Base-by-base conservation (phyloP, 2,329 filamentous ascomycete genomes). In the Aspergillus fischeri region DNA sequence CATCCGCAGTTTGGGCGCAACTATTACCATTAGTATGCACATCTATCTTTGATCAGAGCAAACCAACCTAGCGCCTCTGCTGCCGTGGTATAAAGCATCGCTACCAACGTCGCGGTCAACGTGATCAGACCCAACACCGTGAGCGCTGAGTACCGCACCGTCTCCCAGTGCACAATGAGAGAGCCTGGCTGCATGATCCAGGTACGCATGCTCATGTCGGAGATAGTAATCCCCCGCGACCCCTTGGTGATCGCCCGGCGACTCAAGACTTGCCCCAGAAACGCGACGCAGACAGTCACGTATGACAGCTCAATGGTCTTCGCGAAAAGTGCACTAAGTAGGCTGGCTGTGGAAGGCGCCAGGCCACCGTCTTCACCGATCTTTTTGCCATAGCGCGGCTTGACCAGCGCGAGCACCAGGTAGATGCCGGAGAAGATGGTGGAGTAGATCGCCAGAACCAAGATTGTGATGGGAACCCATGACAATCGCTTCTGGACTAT, bases 261-360 rank as follows among this genome's bases (percentile, higher is more conserved):
- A n/a, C 84, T 91, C 17, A 93, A 74, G 0, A 89, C 82, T 69
- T 94, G 90, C 0, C 90, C 90, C 0, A 92, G 70, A 54, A 89
- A 89, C 0, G 87, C 83, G 1, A 92, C 87, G 59, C 91, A 89
- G 0, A 90, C 86, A 0, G 89, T 91, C 3, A 91, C 88, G 66
- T 92, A 93, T 0, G 87, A 86, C 61, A 92, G 69, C 72, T 93
- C 90, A 50, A 92, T 90, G 0, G 87, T 83, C 72, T 92, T 93
- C 7, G 90, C 88, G 38, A 91, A 76, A 2, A 91, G 73, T 0
- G 88, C 83, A n/a, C 84, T 86, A 0, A 92, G 67, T 1, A 90
- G 73, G 0, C 84, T 86, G 0, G 90, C 89, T 1, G 84, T 87
- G 0, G 85, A 81, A 0, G 86, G 85, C 0, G 77, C 76, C 17